Evolutionary conservation across 2,329 filamentous ascomycete species (phyloP).

Genomic region (Alternaria solani): DNA sequence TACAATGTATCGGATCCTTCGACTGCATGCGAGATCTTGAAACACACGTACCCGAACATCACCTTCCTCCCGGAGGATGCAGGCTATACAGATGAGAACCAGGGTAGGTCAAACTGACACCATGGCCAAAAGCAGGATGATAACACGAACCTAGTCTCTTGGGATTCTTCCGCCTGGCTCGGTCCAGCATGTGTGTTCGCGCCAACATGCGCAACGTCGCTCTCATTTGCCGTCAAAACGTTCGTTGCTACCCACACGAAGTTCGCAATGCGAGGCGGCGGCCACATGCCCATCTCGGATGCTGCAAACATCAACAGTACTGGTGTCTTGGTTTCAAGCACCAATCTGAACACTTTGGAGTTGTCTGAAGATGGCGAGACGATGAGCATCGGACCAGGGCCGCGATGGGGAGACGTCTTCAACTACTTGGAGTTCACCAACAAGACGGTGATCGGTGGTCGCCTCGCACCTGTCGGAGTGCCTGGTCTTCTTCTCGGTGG

Average conservation of each 20-base stretch:
- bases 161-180: not conserved
- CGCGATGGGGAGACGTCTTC: not conserved
- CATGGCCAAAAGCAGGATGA: not conserved
- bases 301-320: not conserved
- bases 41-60: not conserved
- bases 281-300: not conserved
- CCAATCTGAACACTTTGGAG: not conserved
- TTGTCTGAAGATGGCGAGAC: not conserved
- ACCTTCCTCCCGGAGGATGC: not conserved
- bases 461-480: not conserved
- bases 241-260: not conserved
- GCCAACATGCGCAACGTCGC: not conserved
- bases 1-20: not conserved
- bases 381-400: not conserved
- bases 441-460: not conserved
- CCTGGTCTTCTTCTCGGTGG: not conserved
- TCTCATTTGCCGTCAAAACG: not conserved
- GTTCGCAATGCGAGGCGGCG: not conserved
- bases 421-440: not conserved
- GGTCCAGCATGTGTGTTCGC: not conserved
- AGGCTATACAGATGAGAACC: not conserved
- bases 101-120: not conserved
- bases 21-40: not conserved
- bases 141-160: not conserved
- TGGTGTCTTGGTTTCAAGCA: not conserved